Evolutionary conservation across 495 filamentous ascomycete species (phyloP).

Genomic region (Cudoniella acicularis): DNA sequence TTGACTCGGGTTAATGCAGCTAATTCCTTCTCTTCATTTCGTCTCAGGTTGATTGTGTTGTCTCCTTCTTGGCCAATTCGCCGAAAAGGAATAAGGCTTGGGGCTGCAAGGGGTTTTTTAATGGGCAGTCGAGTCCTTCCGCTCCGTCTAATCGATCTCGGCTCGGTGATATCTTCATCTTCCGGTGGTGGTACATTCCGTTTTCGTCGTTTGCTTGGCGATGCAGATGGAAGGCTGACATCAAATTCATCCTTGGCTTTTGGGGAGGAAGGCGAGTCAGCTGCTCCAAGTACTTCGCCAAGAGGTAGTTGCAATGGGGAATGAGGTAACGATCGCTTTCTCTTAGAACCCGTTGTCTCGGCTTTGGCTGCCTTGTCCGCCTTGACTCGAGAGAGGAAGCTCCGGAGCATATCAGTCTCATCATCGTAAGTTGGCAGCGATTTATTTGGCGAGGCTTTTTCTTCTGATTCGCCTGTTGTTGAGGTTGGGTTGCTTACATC

Average conservation of each 20-base stretch:
- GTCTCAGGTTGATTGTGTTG: slow-evolving; percentile 31
- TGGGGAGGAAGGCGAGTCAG: slow-evolving; percentile 11
- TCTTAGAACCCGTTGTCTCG: slow-evolving; percentile 28
- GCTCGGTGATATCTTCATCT: slow-evolving; percentile 14
- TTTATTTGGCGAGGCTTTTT: slow-evolving; percentile 8
- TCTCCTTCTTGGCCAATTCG: slow-evolving; percentile 25
- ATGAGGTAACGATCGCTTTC: slow-evolving; percentile 29
- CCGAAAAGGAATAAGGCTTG: slow-evolving; percentile 26
- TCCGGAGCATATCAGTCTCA: slow-evolving; percentile 42
- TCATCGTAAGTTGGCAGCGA: slow-evolving; percentile 16
- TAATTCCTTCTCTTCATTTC: slow-evolving; percentile 46
- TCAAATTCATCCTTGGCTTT: slow-evolving; percentile 19
- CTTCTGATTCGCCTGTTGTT: slow-evolving; percentile 2
- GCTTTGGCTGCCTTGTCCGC: slow-evolving; percentile 38
- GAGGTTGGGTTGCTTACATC: neutral
- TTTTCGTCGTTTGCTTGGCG: slow-evolving; percentile 18
- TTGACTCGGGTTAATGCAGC: slow-evolving; percentile 44
- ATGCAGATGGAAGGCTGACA: slow-evolving; percentile 7
- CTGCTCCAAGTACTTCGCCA: slow-evolving; percentile 34
- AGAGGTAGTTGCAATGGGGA: slow-evolving; percentile 33
- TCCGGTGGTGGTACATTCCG: neutral
- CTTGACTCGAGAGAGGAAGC: slow-evolving; percentile 41
- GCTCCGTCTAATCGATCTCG: slow-evolving; percentile 20
- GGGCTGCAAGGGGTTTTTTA: slow-evolving; percentile 18
- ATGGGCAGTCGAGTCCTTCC: slow-evolving; percentile 26